These are phyloP conservation scores for Dioszegia hungarica DNA, from an alignment of 768 basidiomycete species.

Conservation along the genomic window DNA sequence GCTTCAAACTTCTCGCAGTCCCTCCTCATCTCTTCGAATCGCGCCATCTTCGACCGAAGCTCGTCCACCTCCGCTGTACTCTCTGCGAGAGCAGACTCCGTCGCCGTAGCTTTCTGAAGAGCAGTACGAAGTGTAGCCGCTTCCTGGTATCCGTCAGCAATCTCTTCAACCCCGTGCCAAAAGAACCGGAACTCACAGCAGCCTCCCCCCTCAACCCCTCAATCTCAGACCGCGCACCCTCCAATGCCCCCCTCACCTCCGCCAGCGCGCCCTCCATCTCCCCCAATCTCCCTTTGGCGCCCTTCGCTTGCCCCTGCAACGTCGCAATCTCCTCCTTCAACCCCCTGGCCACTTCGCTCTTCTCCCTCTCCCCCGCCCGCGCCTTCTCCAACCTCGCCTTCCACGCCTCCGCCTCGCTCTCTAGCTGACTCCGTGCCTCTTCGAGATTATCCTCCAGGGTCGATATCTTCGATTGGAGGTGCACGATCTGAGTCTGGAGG, in stretches of 20 bases:
- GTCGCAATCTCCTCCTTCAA: conserved; percentile 67
- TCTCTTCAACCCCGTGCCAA: background rate
- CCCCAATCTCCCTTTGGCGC: conserved; percentile 63
- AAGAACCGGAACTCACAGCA: conserved; percentile 58
- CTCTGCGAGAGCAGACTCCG: conserved; percentile 56
- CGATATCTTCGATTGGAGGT: conserved; percentile 71
- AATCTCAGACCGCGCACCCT: conserved; percentile 84
- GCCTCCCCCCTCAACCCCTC: conserved; percentile 71
- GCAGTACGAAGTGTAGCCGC: conserved; percentile 57
- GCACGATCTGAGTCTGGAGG: conserved; percentile 79
- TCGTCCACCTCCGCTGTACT: conserved; percentile 58
- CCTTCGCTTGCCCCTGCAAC: conserved; percentile 63
- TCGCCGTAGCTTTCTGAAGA: conserved; percentile 54
- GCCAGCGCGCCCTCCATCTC: conserved; percentile 86
- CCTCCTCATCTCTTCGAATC: conserved; percentile 33
- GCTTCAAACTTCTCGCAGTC: conserved; percentile 19
- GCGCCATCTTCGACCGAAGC: conserved; percentile 55
- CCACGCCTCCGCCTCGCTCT: conserved; percentile 57
- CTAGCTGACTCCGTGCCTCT: conserved; percentile 60
- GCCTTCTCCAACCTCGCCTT: conserved; percentile 29
- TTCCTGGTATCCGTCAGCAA: conserved; percentile 54
- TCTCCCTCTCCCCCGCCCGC: conserved; percentile 57
- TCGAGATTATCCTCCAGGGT: conserved; percentile 79
- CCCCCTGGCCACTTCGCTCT: conserved; percentile 68
- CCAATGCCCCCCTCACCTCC: conserved; percentile 79